These are phyloP conservation scores for Lepidium campestre DNA, from an alignment of 441 rosid species.

Conservation along the genomic window DNA sequence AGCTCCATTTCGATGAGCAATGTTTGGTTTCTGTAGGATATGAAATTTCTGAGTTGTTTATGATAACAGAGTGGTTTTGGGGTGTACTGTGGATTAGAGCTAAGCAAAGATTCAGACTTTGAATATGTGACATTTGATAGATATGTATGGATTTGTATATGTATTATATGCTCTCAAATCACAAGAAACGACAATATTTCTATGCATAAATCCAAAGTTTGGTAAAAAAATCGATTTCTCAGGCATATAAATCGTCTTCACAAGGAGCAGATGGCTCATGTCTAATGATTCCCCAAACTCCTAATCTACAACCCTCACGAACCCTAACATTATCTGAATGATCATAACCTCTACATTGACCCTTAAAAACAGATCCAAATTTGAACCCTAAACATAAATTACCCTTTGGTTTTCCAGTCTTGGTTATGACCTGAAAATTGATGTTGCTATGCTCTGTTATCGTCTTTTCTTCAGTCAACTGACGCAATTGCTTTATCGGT, in stretches of 20 bases:
- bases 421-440: conserved; percentile 15
- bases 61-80: background rate
- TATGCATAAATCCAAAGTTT: background rate
- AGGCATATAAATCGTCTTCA: conserved; percentile 20
- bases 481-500: conserved; percentile 19
- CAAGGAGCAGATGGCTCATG: conserved; percentile 28
- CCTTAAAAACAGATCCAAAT: conserved; percentile 14
- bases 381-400: conserved; percentile 20
- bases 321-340: background rate
- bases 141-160: conserved; percentile 16
- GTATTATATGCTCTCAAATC: conserved; percentile 1
- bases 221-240: background rate
- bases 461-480: conserved; percentile 8
- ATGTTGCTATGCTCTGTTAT: conserved; percentile 14
- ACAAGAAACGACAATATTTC: background rate
- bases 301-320: conserved; percentile 15
- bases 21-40: conserved; percentile 14
- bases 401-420: conserved; percentile 23
- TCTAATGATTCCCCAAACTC: conserved; percentile 20
- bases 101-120: conserved; percentile 8
- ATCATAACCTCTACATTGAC: conserved; percentile 1
- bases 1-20: conserved; percentile 58
- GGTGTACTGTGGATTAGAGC: background rate
- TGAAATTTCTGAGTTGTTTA: conserved; percentile 5
- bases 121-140: background rate